Conservation (phyloP, 176 grass and related monocot genomes). For the Avena sativa region DNA sequence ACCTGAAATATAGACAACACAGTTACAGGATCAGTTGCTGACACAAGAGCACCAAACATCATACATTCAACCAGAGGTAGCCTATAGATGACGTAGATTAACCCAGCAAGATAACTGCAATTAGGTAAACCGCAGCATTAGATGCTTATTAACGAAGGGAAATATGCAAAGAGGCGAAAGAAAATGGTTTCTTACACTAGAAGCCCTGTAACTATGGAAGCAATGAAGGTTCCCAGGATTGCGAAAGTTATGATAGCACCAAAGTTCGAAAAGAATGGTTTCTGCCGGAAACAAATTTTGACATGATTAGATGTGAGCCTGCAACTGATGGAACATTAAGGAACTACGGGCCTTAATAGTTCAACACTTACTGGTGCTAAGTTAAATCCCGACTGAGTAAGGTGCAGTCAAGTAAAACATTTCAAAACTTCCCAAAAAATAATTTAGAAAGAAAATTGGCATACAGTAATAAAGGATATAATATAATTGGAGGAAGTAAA, state of each 20-base stretch:
- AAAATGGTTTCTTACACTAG: conserved; percentile 74
- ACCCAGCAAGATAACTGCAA: conserved; percentile 81
- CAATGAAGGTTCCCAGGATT: conserved; percentile 92
- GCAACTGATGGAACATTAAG: conserved; percentile 6
- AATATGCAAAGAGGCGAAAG: conserved; percentile 28
- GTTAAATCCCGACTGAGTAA: conserved; percentile 88
- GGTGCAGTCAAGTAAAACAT: conserved; percentile 77
- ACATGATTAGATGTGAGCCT: conserved; percentile 19
- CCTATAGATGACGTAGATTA: conserved; percentile 77
- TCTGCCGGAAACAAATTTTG: conserved; percentile 50
- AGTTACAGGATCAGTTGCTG: conserved; percentile 97
- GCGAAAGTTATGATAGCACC: conserved; percentile 95
- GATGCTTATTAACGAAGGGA: conserved; percentile 18
- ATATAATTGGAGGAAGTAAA: conserved; percentile 96
- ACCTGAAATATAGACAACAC: conserved; percentile 99
- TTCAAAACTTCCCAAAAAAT: conserved; percentile 19
- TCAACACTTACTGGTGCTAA: conserved; percentile 77
- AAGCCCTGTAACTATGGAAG: conserved; percentile 78
- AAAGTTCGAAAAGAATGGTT: conserved; percentile 97
- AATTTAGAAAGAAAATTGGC: conserved; percentile 39
- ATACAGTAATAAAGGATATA: conserved; percentile 77
- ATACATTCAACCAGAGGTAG: conserved; percentile 91
- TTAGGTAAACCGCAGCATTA: conserved; percentile 22
- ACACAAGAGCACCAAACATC: conserved; percentile 98
- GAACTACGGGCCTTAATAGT: conserved; percentile 15